Evolutionary conservation across 1,139 yeast species (phyloP).

Genomic region (Tardiomyces blankii): DNA sequence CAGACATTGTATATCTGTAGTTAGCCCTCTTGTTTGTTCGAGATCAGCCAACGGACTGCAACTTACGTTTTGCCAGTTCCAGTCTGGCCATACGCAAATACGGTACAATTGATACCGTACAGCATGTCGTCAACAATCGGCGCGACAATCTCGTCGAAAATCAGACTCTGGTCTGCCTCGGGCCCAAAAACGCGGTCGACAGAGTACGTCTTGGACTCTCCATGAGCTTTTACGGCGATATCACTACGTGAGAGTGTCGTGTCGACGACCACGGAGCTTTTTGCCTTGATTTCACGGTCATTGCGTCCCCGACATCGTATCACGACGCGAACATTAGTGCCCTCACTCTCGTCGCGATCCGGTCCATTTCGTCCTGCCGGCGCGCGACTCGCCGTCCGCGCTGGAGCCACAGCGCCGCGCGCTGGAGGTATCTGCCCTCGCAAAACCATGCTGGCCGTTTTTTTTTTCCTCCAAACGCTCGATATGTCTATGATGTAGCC

Average conservation of each 20-base stretch:
- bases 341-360: slow-evolving; percentile 5
- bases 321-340: slow-evolving; percentile 60
- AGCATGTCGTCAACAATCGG: slow-evolving; percentile 51
- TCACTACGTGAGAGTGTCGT: slow-evolving; percentile 5
- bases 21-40: too few species aligned
- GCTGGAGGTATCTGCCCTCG: background rate
- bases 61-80: slow-evolving; percentile 68
- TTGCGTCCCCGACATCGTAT: slow-evolving; percentile 85
- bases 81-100: slow-evolving; percentile 81
- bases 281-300: slow-evolving; percentile 54
- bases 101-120: slow-evolving; percentile 57
- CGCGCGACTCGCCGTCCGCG: background rate
- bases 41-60: too few species aligned
- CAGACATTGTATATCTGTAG: slow-evolving; percentile 57
- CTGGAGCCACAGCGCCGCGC: background rate
- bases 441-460: background rate
- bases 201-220: slow-evolving; percentile 37
- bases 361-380: background rate
- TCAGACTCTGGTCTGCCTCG: slow-evolving; percentile 52
- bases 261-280: slow-evolving; percentile 59
- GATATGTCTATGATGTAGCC: background rate
- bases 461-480: background rate
- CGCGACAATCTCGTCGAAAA: slow-evolving; percentile 48
- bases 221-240: slow-evolving; percentile 3
- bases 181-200: slow-evolving; percentile 68